Evolutionary conservation across 805 yeast species (phyloP), one percentile per base, ranked within the genome.

Genomic region (Metschnikowia chrysomelidarum): DNA sequence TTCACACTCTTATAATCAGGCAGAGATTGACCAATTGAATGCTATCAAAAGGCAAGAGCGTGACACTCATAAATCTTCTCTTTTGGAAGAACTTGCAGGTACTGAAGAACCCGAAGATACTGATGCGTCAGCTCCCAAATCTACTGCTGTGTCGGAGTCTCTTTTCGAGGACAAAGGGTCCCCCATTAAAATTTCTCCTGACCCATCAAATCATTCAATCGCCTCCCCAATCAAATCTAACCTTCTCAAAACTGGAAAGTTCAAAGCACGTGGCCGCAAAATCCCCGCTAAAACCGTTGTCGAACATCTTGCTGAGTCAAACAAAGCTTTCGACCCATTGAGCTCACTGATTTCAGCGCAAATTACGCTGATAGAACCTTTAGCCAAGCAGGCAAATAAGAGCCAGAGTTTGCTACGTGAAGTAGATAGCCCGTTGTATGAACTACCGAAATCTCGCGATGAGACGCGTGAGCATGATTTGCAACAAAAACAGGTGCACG

Each of bases 351-450:
- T 30, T 32, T 23, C 23, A 13, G 7, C 27, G 7, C 37, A 12
- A 10, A n/a, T 22, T 16, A 9, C 27, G 7, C 6, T n/a, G 10
- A 14, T 24, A 8, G 27, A 26, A 10, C n/a, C 27, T 12, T 29
- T 30, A n/a, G 32, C 29, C 4, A 19, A 38, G 9, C 21, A 41
- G 24, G 13, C 23, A 23, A 33, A 47, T 9, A 55, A 49, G 28
- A 61, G 62, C 9, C 70, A 66, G 2, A 40, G 53, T 15, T 43
- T 76, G 20, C 54, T 64, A 4, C 62, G 68, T 43, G 74, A 71
- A 19, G 67, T 73, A 0, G 75, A 79, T 9, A 73, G 71, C 4
- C 84, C 84, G 3, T 58, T 78, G 29, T 79, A 76, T 40, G 64
- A 75, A 14, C 12, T 36, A 18, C 31, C 30, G 12, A 25, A 36